Conservation (phyloP, 1,284 basidiomycete genomes). For the Microbotryum saponariae region DNA sequence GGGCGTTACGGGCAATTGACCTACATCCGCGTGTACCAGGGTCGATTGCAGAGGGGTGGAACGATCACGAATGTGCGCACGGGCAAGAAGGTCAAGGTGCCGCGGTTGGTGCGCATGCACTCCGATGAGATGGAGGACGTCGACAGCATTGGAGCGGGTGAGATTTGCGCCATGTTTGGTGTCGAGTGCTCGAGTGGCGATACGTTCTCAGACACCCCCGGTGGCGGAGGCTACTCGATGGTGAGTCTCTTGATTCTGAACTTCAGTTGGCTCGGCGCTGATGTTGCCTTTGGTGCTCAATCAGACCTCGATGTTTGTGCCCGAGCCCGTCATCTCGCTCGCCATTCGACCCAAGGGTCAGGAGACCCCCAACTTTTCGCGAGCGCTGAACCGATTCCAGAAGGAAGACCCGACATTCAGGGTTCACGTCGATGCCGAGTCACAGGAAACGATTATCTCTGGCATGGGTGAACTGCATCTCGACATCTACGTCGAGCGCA, state of each 20-base stretch:
- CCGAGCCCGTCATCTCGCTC: constrained; percentile 95
- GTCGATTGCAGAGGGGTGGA: constrained; percentile 73
- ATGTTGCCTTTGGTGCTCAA: neutral
- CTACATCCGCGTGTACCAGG: constrained; percentile 99
- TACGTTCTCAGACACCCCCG: constrained; percentile 78
- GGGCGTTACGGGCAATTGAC: constrained; percentile 95
- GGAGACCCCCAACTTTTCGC: constrained; percentile 92
- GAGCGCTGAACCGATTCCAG: constrained; percentile 94
- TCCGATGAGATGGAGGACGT: constrained; percentile 99
- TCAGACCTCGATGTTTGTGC: constrained; percentile 96
- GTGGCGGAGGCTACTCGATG: constrained; percentile 78
- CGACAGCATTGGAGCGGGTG: constrained; percentile 88
- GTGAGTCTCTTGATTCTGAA: constrained; percentile 44
- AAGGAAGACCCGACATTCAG: constrained; percentile 99
- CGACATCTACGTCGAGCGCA: constrained; percentile 98
- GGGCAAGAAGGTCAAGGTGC: constrained; percentile 98
- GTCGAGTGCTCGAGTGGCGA: constrained; percentile 98
- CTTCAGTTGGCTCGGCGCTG: neutral
- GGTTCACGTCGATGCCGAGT: constrained; percentile 88
- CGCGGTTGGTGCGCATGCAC: constrained; percentile 94
- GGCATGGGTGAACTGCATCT: constrained; percentile 99
- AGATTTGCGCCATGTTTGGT: constrained; percentile 99
- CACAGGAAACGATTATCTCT: constrained; percentile 99
- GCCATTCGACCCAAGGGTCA: constrained; percentile 84
- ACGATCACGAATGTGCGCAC: constrained; percentile 89